phyloP scores from a whole-genome alignment of 2,329 filamentous ascomycete genomes.

The Colletotrichum sp. region DNA sequence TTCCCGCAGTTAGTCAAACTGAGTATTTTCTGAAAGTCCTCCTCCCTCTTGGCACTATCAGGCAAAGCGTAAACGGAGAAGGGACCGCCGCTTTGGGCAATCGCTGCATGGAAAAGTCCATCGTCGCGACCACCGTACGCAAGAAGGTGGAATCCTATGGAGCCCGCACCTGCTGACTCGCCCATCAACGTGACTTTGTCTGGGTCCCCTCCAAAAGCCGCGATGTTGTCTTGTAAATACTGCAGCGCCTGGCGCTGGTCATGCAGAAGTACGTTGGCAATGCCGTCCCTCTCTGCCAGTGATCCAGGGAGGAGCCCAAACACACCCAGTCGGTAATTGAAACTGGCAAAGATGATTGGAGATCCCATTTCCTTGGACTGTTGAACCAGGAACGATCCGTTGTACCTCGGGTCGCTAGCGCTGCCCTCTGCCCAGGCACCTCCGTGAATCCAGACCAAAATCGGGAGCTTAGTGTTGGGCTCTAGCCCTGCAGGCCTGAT shows the following conservation, averaged over 20 bases:
- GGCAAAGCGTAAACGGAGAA: background rate
- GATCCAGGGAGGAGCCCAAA: slow-evolving; percentile 50
- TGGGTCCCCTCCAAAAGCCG: slow-evolving; percentile 57
- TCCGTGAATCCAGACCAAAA: slow-evolving; percentile 32
- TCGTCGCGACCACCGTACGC: slow-evolving; percentile 47
- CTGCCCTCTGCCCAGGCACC: slow-evolving; percentile 46
- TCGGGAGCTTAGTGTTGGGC: slow-evolving; percentile 12
- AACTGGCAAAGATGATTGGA: slow-evolving; percentile 48
- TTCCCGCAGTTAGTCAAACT: background rate
- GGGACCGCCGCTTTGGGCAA: slow-evolving; percentile 21
- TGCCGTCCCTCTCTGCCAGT: slow-evolving; percentile 41
- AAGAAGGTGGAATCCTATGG: slow-evolving; percentile 50
- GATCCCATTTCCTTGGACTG: slow-evolving; percentile 46
- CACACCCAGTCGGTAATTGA: slow-evolving; percentile 51
- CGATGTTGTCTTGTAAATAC: slow-evolving; percentile 58
- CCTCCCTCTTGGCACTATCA: background rate
- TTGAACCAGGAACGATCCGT: slow-evolving; percentile 62
- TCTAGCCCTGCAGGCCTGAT: slow-evolving; percentile 22
- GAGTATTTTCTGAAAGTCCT: background rate
- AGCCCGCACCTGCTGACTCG: slow-evolving; percentile 58
- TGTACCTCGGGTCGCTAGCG: slow-evolving; percentile 55
- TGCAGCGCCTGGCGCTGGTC: slow-evolving; percentile 56
- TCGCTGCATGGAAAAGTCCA: slow-evolving; percentile 49
- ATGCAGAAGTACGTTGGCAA: slow-evolving; percentile 46
- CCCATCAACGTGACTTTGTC: slow-evolving; percentile 58